Conservation (phyloP, 257 asterid genomes). For the Nicotiana undulata region DNA sequence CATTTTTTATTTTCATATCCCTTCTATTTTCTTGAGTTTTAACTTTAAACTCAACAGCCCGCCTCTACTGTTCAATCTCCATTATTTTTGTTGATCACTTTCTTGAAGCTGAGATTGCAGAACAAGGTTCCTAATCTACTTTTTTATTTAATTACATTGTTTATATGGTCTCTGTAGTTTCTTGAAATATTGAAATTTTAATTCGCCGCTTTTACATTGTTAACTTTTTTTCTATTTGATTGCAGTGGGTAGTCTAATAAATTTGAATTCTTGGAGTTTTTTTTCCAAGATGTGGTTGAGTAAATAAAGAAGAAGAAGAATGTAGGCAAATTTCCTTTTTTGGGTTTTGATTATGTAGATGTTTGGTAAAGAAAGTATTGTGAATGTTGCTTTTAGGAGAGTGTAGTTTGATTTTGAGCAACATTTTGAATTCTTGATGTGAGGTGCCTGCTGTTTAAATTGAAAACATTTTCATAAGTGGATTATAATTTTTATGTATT, state of each 20-base stretch:
- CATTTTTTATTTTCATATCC: background rate
- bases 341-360: background rate
- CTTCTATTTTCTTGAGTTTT: slow-evolving; percentile 10
- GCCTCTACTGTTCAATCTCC: background rate
- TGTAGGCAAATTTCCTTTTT: background rate
- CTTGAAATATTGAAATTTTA: background rate
- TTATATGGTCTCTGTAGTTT: background rate
- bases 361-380: background rate
- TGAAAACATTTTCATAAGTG: too few relatives aligned
- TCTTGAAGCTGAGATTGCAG: background rate
- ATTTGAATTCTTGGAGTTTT: background rate
- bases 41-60: slow-evolving; percentile 11
- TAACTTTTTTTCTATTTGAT: background rate
- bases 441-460: background rate
- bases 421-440: background rate
- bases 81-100: background rate
- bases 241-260: background rate
- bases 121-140: background rate
- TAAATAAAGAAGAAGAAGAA: background rate
- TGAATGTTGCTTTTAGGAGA: background rate
- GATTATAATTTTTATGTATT: background rate
- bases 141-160: background rate
- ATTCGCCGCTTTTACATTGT: background rate
- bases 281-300: background rate
- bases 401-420: background rate